Base-by-base conservation (phyloP, 371 early-diverging fungal genomes). In the Saksenaea vasiformis region DNA sequence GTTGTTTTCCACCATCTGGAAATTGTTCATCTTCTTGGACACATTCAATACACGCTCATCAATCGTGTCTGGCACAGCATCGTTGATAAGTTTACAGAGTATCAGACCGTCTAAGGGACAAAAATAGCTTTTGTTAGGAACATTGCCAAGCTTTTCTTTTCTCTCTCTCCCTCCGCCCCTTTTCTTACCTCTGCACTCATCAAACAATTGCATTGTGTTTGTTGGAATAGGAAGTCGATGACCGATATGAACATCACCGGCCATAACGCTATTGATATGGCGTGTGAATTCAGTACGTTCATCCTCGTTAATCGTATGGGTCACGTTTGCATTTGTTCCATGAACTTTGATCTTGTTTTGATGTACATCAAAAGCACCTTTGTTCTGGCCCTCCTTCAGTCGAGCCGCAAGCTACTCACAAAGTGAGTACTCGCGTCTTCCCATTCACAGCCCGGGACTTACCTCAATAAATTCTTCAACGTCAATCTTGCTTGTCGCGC, bases 1-100 rank as follows among this genome's bases (percentile, higher is more conserved):
- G 85, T 96, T 94, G 84, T 98, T 98, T 80, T 96, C 98, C n/a
- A 93, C 95, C 85, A 96, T 94, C 74, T 97, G 93, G 87, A 96
- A 98, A 39, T 87, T 80, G 70, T 89, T 90, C 54, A 93, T 78
- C 69, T 93, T 94, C 72, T 88, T 89, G 39, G 84, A 82, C 10
- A 83, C 80, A 79, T 97, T 97, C 69, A 98, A 82, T 28, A 96
- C 98, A 77, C 98, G 95, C 73, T 98, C 97, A 79, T 98, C 98
- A 66, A 98, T 98, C 11, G 98, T 98, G 67, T 92, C 92, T n/a
- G 97, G 93, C 7, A 93, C 88, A 43, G 97, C 90, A 77, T 95
- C 91, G 85, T 98, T 97, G 82, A 98, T 97, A 39, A 98, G 90
- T 75, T 98, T 97, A 71, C 92, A 93, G 26, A 98, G 83, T 44